These are phyloP conservation scores for Hygrophorus pudorinus DNA, from an alignment of 768 basidiomycete genomes.

Conservation along the genomic window DNA sequence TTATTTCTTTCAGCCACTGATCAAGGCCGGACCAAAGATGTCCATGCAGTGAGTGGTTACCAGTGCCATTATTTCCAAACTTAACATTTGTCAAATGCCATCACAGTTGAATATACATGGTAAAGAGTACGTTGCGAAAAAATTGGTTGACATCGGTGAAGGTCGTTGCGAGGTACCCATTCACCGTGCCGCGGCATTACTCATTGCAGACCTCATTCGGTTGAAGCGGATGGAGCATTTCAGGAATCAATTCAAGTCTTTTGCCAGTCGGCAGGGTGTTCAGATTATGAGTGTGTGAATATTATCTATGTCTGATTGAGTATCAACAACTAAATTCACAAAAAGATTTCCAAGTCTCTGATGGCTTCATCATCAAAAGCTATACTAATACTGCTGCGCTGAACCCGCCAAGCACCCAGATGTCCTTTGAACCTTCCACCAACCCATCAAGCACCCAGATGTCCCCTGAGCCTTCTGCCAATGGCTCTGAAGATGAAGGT, in stretches of 20 bases:
- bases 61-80: not conserved
- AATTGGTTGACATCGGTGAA: not conserved
- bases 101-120: not conserved
- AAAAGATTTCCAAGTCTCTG: not conserved
- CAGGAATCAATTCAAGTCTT: not conserved
- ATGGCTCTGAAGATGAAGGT: too few species aligned
- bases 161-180: not conserved
- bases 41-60: not conserved
- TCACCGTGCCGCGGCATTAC: not conserved
- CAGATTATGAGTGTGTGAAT: not conserved
- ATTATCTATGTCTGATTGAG: not conserved
- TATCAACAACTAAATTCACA: not conserved
- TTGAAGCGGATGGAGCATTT: not conserved
- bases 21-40: conserved; percentile 1
- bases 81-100: not conserved
- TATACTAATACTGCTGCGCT: not conserved
- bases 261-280: not conserved
- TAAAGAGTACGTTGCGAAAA: conserved; percentile 1
- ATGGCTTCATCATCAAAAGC: not conserved
- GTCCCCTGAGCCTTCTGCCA: not conserved
- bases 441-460: too few species aligned
- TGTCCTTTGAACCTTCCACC: too few species aligned
- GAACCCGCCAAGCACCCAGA: too few species aligned
- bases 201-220: not conserved
- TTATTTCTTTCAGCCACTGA: not conserved